Base-by-base conservation (phyloP, 2,329 filamentous ascomycete species). In the Tolypocladium pustulatum region DNA sequence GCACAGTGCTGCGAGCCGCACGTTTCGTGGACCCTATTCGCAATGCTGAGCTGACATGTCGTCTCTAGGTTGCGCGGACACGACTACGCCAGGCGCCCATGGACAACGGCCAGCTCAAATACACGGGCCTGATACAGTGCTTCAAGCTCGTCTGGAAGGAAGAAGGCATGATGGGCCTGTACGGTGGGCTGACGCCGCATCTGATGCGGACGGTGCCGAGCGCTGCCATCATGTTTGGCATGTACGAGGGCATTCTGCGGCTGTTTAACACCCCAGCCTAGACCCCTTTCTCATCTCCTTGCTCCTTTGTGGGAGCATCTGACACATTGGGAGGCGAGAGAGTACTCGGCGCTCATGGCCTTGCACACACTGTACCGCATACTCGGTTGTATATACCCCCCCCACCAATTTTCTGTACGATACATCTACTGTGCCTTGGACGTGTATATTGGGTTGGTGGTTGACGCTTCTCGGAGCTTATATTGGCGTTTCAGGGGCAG, bases 191-290 rank as follows among this genome's bases (percentile, higher is more conserved):
- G 67, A 95, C 92, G 17, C 91, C 93, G 54, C 93, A 97, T 71
- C 84, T 97, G 67, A 83, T 97, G 73, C 83, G 92, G 61, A 92
- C 92, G 8, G 92, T 97, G 7, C 93, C 93, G 1, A 94, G 89
- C 65, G 91, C 93, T 9, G 91, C 90, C 65, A 96, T 97, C 72
- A 97, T 96, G 89, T 96, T 97, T 72, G 91, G 91, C 73, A 94
- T 94, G 78, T 96, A 85, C 67, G 82, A 85, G 68, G 80, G 76
- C 58, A 83, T 84, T 51, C 72, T 84, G 36, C 75, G 76, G 7
- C 65, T 81, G 7, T 77, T 80, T 60, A 67, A 76, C 59, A 73
- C 73, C 9, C 68, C 71, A 17, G 70, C 71, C 8, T 75, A 67
- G 30, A 20, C 32, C 9, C 32, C n/a, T 32, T 20, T 15, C 30